phyloP scores from a whole-genome alignment of 345 rosid species.

The Salix koriyanagi region DNA sequence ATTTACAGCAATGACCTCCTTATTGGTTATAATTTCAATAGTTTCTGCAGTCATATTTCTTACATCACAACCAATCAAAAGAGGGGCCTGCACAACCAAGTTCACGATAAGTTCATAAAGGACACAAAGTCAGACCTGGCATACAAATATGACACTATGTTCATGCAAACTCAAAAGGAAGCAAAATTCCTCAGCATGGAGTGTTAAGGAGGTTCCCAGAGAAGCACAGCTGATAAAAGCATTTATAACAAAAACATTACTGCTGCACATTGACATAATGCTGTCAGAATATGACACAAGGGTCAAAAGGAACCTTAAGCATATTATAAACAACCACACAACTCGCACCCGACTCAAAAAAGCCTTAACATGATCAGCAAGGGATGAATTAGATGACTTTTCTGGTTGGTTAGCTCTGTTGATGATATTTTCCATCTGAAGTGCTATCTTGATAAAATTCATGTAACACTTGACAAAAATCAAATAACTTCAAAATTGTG shows the following conservation, averaged over 20 bases:
- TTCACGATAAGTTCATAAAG: not conserved
- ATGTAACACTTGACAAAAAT: not conserved
- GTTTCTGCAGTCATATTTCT: slow-evolving; percentile 81
- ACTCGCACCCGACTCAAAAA: not conserved
- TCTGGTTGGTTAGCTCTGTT: not conserved
- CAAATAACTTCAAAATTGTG: not conserved
- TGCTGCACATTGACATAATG: not conserved
- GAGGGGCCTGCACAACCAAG: slow-evolving; percentile 71
- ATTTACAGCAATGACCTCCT: slow-evolving; percentile 84
- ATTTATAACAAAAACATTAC: not conserved
- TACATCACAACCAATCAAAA: slow-evolving; percentile 89
- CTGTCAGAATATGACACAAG: not conserved
- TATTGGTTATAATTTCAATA: slow-evolving; percentile 65
- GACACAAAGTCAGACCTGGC: not conserved
- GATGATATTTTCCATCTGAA: not conserved
- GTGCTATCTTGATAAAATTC: not conserved
- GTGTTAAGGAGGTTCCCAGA: not conserved
- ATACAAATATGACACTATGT: too few species aligned
- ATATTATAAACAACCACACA: not conserved
- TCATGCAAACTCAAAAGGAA: not conserved
- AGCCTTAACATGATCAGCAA: not conserved
- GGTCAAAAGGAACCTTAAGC: not conserved
- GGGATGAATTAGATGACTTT: not conserved
- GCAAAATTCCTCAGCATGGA: not conserved
- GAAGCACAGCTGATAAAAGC: too few species aligned